Evolutionary conservation across 1,139 yeast species (phyloP).

Genomic region (Tardiomyces depauwii): DNA sequence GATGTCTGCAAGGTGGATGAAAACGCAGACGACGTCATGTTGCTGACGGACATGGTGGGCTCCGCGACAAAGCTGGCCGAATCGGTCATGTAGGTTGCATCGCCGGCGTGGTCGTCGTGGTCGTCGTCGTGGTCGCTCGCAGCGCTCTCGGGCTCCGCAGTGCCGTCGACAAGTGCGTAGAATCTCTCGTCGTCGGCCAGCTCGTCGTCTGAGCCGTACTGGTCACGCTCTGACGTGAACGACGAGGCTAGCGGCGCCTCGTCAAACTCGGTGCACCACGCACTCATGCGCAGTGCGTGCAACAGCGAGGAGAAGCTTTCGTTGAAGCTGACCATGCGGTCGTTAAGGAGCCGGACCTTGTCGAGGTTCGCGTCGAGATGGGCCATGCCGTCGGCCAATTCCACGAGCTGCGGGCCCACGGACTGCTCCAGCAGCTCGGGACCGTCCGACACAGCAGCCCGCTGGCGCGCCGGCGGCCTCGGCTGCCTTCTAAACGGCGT

Average conservation of each 20-base stretch:
- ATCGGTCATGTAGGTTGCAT: background rate
- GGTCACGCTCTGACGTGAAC: conserved; percentile 12
- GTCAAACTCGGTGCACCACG: conserved; percentile 57
- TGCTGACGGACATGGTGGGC: background rate
- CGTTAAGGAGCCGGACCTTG: conserved; percentile 38
- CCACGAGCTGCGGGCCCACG: conserved; percentile 17
- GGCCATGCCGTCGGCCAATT: conserved; percentile 41
- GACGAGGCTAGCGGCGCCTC: conserved; percentile 31
- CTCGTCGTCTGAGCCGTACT: background rate
- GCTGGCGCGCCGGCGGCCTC: background rate
- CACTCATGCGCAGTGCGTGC: conserved; percentile 54
- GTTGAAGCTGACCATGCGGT: conserved; percentile 41
- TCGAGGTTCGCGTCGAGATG: conserved; percentile 44
- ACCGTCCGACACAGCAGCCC: background rate
- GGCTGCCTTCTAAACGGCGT: background rate
- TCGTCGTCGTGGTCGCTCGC: background rate
- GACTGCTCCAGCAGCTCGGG: background rate
- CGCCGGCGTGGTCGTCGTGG: background rate
- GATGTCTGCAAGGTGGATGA: too few species aligned
- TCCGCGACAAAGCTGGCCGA: background rate
- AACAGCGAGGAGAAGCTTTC: conserved; percentile 54
- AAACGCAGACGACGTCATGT: too few species aligned
- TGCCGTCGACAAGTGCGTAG: background rate
- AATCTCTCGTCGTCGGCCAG: background rate
- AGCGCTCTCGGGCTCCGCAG: background rate